Conservation (phyloP, 1,284 basidiomycete genomes). For the Peniophora sp. region DNA sequence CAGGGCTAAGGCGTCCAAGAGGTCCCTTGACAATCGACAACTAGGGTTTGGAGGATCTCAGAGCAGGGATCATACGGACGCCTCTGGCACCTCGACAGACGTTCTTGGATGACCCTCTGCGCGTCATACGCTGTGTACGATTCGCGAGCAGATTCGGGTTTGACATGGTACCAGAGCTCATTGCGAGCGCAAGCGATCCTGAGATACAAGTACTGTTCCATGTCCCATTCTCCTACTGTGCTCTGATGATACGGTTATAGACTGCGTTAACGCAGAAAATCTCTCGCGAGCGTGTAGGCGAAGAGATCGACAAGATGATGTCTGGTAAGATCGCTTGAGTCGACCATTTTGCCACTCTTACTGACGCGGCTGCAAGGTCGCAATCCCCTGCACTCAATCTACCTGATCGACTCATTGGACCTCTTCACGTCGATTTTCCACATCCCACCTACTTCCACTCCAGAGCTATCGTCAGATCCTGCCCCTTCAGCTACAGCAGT, state of each 20-base stretch:
- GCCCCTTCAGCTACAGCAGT: slow-evolving; percentile 33
- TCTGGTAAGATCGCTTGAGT: slow-evolving; percentile 40
- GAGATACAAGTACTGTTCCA: slow-evolving; percentile 57
- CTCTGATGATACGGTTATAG: slow-evolving; percentile 29
- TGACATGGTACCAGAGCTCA: slow-evolving; percentile 66
- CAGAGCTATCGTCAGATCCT: slow-evolving; percentile 36
- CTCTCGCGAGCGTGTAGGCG: slow-evolving; percentile 84
- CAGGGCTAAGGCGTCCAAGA: neutral
- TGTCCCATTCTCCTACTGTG: neutral
- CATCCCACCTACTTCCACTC: slow-evolving; percentile 36
- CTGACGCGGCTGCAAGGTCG: slow-evolving; percentile 35
- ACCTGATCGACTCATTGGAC: slow-evolving; percentile 61
- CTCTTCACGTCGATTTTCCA: slow-evolving; percentile 71
- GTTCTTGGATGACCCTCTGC: slow-evolving; percentile 90
- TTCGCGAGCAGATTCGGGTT: slow-evolving; percentile 92
- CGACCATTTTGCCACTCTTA: neutral
- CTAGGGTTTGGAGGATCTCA: slow-evolving; percentile 81
- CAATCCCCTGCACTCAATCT: slow-evolving; percentile 68
- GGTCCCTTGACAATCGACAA: neutral
- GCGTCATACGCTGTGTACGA: slow-evolving; percentile 84
- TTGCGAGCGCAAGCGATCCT: slow-evolving; percentile 56
- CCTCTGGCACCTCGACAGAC: slow-evolving; percentile 85
- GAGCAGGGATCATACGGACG: slow-evolving; percentile 79
- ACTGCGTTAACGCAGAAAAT: slow-evolving; percentile 72
- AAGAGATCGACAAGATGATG: slow-evolving; percentile 88